Evolutionary conservation across 2,329 filamentous ascomycete species (phyloP), one percentile per base, ranked within the genome.

Genomic region (Trichoderma sp.): DNA sequence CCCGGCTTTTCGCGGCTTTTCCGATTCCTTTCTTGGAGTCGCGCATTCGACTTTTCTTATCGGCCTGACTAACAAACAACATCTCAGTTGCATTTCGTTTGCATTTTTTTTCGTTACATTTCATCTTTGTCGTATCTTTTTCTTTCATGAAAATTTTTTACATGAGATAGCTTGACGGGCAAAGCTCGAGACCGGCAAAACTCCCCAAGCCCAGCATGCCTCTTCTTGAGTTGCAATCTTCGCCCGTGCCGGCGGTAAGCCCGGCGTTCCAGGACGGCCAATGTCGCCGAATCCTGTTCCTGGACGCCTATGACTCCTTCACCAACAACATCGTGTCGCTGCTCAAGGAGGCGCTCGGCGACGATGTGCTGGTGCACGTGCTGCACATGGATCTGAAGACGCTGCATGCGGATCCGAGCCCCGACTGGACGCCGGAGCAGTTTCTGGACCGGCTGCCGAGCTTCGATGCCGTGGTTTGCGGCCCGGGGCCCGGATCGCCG

Each of bases 231-330:
- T 54, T 22, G 5, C 68, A 52, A 15, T 45, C 67, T 13, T 37
- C 48, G 15, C 35, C 64, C 1, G 25, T 45, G 35, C 32, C 37
- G 57, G 57, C 37, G 65, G 65, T 32, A 15, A 42, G 19, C 37
- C 22, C n/a, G 19, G 50, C 2, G 10, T 6, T 6, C 10, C 17
- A 42, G 29, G 19, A 22, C 52, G 13, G 58, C 27, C 67, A 25
- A 39, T 69, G 69, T 65, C 75, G 70, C 67, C 82, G 82, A 69
- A 90, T 98, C 70, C 87, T 98, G 70, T 97, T 97, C 80, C 84
- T 99, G 72, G 95, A 98, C 78, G 94, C 94, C 70, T 97, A 97
- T 80, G 95, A 99, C 81, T 97, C 94, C 50, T 99, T 97, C 80
- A 92, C 93, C 66, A 94, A 97, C 80, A 98, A 97, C 80, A 95